Conservation (phyloP, 345 rosid genomes). For the Abelmoschus esculentus region DNA sequence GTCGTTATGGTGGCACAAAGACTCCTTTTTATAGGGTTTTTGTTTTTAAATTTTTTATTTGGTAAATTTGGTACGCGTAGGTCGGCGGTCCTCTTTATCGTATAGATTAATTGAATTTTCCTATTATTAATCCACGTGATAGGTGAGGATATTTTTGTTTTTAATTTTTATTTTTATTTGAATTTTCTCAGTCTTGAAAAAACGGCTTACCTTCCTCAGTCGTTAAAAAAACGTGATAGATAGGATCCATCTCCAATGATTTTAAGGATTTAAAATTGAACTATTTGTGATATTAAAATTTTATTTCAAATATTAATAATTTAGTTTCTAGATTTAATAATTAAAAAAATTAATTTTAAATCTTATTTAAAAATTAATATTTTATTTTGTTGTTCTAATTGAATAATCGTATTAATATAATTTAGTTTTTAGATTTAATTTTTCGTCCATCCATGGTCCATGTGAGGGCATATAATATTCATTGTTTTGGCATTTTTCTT, state of each 20-base stretch:
- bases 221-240: slow-evolving; percentile 16
- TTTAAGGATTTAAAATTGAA: too few relatives aligned
- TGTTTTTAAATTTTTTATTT: not conserved
- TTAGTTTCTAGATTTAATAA: too few relatives aligned
- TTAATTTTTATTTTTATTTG: not conserved
- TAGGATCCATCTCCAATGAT: not conserved
- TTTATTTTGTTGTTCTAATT: too few relatives aligned
- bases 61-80: not conserved
- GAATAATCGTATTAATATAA: not conserved
- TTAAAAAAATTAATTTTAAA: too few relatives aligned
- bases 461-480: not conserved
- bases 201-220: not conserved
- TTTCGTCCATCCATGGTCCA: not conserved
- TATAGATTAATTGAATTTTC: not conserved
- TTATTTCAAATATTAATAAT: too few relatives aligned
- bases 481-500: not conserved
- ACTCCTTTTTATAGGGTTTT: slow-evolving; percentile 3
- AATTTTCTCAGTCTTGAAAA: not conserved
- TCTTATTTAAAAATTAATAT: too few relatives aligned
- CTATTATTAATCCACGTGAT: slow-evolving; percentile 49
- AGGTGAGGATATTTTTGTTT: slow-evolving; percentile 22
- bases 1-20: slow-evolving; percentile 12
- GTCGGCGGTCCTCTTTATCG: not conserved
- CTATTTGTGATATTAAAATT: too few relatives aligned
- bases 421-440: not conserved